Evolutionary conservation across 257 asterid genomes (phyloP).

Genomic region (Nicotiana sylvestris): DNA sequence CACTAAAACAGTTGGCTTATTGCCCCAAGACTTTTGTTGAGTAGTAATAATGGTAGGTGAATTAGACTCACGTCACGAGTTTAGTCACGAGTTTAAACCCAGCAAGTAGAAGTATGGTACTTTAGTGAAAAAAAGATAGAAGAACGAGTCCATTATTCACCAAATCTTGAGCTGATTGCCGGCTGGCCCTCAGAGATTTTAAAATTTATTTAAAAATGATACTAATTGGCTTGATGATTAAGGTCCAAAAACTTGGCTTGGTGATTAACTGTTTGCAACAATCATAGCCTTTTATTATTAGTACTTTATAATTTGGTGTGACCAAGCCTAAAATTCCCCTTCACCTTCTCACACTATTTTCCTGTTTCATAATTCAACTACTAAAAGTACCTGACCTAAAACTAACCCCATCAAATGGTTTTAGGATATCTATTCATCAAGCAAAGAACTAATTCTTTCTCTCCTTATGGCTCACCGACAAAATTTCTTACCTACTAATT

Average conservation of each 20-base stretch:
- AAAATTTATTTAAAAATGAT: too few relatives aligned
- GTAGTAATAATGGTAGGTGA: not conserved
- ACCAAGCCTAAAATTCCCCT: not conserved
- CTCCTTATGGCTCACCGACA: constrained; percentile 29
- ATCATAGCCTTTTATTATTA: not conserved
- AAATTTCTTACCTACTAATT: constrained; percentile 15
- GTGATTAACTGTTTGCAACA: not conserved
- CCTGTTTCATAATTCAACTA: not conserved
- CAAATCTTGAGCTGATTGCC: too few relatives aligned
- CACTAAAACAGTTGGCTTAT: not conserved
- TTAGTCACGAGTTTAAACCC: too few relatives aligned
- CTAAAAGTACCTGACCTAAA: not conserved
- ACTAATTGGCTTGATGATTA: not conserved
- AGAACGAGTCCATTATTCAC: too few relatives aligned
- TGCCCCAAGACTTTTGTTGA: not conserved
- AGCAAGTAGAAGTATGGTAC: too few relatives aligned
- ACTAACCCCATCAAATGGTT: constrained; percentile 6
- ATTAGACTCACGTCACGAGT: too few relatives aligned
- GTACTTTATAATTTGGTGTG: not conserved
- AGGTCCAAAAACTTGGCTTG: not conserved
- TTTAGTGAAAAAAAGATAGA: too few relatives aligned
- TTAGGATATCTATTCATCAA: not conserved
- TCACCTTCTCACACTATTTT: not conserved
- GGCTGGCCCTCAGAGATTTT: too few relatives aligned
- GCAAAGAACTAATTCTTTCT: constrained; percentile 6